Evolutionary conservation across 1,284 basidiomycete species (phyloP), one percentile per base, ranked within the genome.

Genomic region (Thelephora terrestris): DNA sequence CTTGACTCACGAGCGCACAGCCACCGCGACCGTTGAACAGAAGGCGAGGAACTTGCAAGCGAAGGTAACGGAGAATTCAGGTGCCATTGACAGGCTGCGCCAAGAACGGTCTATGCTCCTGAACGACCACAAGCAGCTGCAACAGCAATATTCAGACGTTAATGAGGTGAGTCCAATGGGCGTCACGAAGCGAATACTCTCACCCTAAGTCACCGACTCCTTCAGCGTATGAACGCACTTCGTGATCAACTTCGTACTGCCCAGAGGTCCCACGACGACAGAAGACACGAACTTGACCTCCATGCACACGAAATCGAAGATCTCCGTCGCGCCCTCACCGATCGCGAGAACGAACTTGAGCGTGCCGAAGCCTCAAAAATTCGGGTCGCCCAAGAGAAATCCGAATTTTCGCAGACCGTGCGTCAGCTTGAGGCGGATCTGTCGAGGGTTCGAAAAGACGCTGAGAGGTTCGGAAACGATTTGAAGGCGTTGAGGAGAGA

Each of bases 381-480:
- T 29, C 75, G 71, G 43, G 71, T 80, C 43, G 69, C 67, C n/a
- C 68, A 73, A 4, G 84, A 87, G 65, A 81, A 79, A 58, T 72
- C 64, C 48, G 77, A 79, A 51, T 76, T 86, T 49, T 73, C 76
- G 1, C 70, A 69, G 42, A 80, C 75, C 5, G 79, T 90, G 7
- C 71, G 74, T 2, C 60, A 60, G 0, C 70, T 91, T 27, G 83
- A 90, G 58, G 68, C 74, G 2, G 88, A 90, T 56, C 69, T 90
- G 24, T 69, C 69, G 49, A 77, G 83, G 17, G 82, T 90, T 39
- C 74, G 78, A 50, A 70, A 70, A 39, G 85, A 91, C 53, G 86
- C 85, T 0, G 79, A 89, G 55, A 71, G 73, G 21, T 85, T 84
- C 59, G 83, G 83, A 24, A 74, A 71, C n/a, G 88, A 92, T 61